phyloP scores from a whole-genome alignment of 192 early-diverging fungal genomes.

The Linnemannia exigua region DNA sequence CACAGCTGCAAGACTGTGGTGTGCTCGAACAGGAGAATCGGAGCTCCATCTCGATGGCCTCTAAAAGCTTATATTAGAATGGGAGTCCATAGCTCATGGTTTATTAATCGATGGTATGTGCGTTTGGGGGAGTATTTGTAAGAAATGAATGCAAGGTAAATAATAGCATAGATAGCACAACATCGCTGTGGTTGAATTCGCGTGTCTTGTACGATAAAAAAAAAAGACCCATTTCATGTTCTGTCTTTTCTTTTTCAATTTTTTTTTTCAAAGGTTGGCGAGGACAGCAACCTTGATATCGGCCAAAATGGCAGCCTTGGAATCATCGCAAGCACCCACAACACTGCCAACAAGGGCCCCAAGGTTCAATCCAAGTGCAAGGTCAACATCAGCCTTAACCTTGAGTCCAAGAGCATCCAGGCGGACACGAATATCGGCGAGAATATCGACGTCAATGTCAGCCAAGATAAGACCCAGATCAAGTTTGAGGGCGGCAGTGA shows the following conservation, averaged over 20 bases:
- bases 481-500: slow-evolving; percentile 8
- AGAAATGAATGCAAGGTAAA: neutral
- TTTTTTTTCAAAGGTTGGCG: neutral
- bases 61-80: neutral
- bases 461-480: slow-evolving; percentile 17
- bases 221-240: neutral
- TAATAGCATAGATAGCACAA: neutral
- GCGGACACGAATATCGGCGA: slow-evolving; percentile 12
- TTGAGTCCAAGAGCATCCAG: slow-evolving; percentile 12
- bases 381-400: slow-evolving; percentile 15
- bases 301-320: slow-evolving; percentile 1
- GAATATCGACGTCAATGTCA: slow-evolving; percentile 12
- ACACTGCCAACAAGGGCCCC: slow-evolving; percentile 7
- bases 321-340: neutral
- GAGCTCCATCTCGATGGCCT: neutral
- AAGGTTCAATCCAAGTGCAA: slow-evolving; percentile 14
- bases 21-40: neutral
- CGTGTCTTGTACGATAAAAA: neutral
- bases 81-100: too few relatives aligned
- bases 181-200: neutral
- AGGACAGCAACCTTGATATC: neutral
- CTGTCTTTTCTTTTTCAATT: neutral
- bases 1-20: neutral
- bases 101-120: neutral
- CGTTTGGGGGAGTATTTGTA: neutral